These are phyloP conservation scores for Asclepias syriaca DNA, from an alignment of 257 asterid genomes.

Conservation along the genomic window DNA sequence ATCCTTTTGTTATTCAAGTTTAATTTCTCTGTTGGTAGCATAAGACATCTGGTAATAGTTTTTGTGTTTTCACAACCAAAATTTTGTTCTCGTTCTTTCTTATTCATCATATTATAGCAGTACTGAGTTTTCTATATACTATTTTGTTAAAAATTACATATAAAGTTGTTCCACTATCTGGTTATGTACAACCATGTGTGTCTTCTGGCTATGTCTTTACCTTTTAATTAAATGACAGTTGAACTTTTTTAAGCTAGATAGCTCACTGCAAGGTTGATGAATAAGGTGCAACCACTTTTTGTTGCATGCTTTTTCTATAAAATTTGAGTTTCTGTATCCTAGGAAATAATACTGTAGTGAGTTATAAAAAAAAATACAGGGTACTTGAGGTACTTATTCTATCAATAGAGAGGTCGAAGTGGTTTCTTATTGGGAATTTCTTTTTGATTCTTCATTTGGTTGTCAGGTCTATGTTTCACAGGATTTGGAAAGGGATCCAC, in stretches of 20 bases:
- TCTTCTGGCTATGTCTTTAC: not conserved
- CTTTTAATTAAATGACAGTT: not conserved
- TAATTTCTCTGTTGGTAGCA: not conserved
- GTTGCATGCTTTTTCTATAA: not conserved
- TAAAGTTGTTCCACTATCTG: not conserved
- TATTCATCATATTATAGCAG: not conserved
- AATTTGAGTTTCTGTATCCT: not conserved
- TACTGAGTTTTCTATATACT: not conserved
- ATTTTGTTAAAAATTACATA: not conserved
- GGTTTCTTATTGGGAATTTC: constrained; percentile 1
- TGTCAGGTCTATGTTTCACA: constrained; percentile 84
- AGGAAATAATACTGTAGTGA: not conserved
- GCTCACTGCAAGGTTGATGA: not conserved
- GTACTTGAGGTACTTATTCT: not conserved
- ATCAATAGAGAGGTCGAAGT: not conserved
- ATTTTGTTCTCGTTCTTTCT: not conserved
- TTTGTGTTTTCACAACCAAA: not conserved
- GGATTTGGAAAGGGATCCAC: constrained; percentile 88
- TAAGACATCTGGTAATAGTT: not conserved
- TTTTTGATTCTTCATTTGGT: constrained; percentile 10
- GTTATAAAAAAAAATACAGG: too few species aligned
- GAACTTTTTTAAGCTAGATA: not conserved
- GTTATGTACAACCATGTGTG: not conserved
- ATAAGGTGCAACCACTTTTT: not conserved
- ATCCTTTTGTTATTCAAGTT: not conserved